These are phyloP conservation scores for Malassezia yamatoensis DNA, from an alignment of 1,284 basidiomycete species.

Conservation along the genomic window DNA sequence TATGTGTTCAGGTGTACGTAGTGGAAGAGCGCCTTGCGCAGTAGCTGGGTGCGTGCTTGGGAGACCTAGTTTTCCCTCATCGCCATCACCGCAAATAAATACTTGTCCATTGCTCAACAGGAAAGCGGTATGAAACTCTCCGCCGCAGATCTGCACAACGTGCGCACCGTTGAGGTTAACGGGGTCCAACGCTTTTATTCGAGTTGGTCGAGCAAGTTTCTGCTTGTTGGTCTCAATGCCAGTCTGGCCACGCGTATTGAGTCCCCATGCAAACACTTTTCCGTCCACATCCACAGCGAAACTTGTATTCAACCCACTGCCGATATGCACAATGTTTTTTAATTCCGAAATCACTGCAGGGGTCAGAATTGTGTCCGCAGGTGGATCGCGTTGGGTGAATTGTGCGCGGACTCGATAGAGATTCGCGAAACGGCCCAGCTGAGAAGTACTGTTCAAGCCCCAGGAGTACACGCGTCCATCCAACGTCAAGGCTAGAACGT, in stretches of 20 bases:
- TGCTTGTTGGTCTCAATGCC: slow-evolving; percentile 53
- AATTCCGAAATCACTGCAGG: slow-evolving; percentile 64
- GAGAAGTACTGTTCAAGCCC: slow-evolving; percentile 75
- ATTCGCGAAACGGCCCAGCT: slow-evolving; percentile 73
- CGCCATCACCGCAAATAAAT: slow-evolving; percentile 49
- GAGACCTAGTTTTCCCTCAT: slow-evolving; percentile 37
- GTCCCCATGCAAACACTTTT: slow-evolving; percentile 78
- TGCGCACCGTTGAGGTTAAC: slow-evolving; percentile 54
- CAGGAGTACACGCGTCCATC: slow-evolving; percentile 67
- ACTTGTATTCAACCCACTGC: slow-evolving; percentile 71
- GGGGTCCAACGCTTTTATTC: slow-evolving; percentile 60
- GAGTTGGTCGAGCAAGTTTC: slow-evolving; percentile 60
- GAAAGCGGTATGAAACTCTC: slow-evolving; percentile 80
- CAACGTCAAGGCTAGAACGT: slow-evolving; percentile 72
- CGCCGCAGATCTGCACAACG: slow-evolving; percentile 58
- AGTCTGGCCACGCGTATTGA: slow-evolving; percentile 67
- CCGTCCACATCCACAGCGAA: slow-evolving; percentile 77
- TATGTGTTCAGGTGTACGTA: slow-evolving; percentile 32
- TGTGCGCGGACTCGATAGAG: slow-evolving; percentile 26
- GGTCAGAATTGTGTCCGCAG: slow-evolving; percentile 69
- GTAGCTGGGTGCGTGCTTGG: slow-evolving; percentile 22
- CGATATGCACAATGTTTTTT: slow-evolving; percentile 65
- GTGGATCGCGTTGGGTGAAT: slow-evolving; percentile 49
- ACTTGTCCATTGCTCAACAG: slow-evolving; percentile 71
- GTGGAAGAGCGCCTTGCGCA: slow-evolving; percentile 18